Base-by-base conservation (phyloP, 2,329 filamentous ascomycete genomes). In the Epicoccum nigrum region DNA sequence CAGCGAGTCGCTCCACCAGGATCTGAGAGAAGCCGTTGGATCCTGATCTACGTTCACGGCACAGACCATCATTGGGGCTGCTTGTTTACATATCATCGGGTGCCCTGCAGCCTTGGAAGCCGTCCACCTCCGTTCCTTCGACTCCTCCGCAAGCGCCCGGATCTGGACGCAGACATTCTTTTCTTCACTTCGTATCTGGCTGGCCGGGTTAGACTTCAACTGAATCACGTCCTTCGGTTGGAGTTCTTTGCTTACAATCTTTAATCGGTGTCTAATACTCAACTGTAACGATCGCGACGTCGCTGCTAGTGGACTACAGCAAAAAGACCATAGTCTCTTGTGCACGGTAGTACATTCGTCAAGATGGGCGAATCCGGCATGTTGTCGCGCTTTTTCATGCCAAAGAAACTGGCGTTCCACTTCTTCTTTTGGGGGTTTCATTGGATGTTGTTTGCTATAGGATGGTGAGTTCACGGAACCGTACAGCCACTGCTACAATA, bases 401-500 rank as follows among this genome's bases (percentile, higher is more conserved):
- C 82, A 13, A 79, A 81, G 45, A 96, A 95, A 74, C 71, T 96
- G 49, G 53, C 88, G 39, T 96, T 95, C 74, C 88, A 95, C 72
- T 64, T 90, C 59, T 72, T 94, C 42, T 96, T 95, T 71, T 93
- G 91, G 86, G 82, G 81, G 3, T 77, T 90, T 33, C 92, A 96
- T 69, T 85, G 85, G 73, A 86, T 80, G 19, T 72, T 95, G n/a
- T 96, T 96, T 71, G 87, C 83, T 33, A 83, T 86, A 65, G 92
- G 92, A 82, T 96, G 92, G 92, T 95, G 80, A 69, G 88, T 33
- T 61, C 8, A 31, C 4, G 9, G 23, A 16, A 13, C 4, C 20
- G 4, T 8, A 12, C 13, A 3, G 7, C 13, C n/a, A 13, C 25
- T 12, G 4, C 19, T 4, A 7, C 5, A 16, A 20, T n/a, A 33